Evolutionary conservation across 2,329 filamentous ascomycete genomes (phyloP), one percentile per base, ranked within the genome.

Genomic region (Diatrype stigma): DNA sequence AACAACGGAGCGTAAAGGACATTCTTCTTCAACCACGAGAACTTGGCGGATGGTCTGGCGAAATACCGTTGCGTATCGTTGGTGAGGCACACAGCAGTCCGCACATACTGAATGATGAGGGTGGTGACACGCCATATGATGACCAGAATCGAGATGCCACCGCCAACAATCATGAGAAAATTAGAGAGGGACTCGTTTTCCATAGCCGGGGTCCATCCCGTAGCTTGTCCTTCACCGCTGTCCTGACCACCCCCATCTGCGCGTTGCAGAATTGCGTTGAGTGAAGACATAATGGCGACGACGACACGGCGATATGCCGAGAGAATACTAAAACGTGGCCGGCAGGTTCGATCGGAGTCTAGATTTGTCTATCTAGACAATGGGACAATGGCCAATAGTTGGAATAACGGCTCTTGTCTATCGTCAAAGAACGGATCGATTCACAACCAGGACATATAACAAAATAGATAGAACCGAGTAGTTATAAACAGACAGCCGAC

Each of bases 1-100:
- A 84, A 81, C 17, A 95, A 70, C 6, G 90, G 90, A 1, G 90
- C 85, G 63, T 85, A 86, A 17, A 86, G 70, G 19, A 90, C 56
- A 58, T 87, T 78, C 63, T 79, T 82, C 73, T 89, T 86, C 57
- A 90, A 72, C 69, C 76, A 82, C n/a, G 86, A 73, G 51, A 73
- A 69, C 40, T 72, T 74, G 14, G 66, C 59, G 6, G 75, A 75
- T 6, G 87, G 79, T 22, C 75, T 73, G 44, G 85, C 79, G 65
- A 92, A 96, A 73, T 90, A 96, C 54, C 81, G 78, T 68, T 96
- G 91, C 1, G 78, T 86, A 57, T 89, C 86, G 71, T 90, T 90
- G 72, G 81, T 86, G 58, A 96, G 79, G 63, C 85, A 90, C 40
- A 87, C 79, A 42, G 96, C 76, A 23, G 81, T 86, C 56, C 91